These are phyloP conservation scores for Vararia minispora DNA, from an alignment of 768 basidiomycete species.

Conservation along the genomic window DNA sequence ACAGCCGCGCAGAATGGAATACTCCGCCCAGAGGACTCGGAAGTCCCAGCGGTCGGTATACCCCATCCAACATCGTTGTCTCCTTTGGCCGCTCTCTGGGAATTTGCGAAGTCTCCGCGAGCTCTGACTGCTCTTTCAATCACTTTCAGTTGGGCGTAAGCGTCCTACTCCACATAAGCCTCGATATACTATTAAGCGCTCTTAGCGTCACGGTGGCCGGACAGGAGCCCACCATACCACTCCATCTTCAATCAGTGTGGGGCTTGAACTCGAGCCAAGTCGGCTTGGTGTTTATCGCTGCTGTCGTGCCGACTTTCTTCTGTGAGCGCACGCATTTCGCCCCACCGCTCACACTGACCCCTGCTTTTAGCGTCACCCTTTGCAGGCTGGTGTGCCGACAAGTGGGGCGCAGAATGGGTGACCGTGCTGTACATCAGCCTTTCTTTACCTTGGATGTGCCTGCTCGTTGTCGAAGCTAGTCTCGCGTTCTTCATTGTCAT, in stretches of 20 bases:
- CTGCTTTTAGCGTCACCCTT: slow-evolving; percentile 38
- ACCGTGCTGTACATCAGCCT: slow-evolving; percentile 35
- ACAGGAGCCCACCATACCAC: slow-evolving; percentile 25
- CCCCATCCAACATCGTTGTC: slow-evolving; percentile 8
- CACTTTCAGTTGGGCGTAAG: slow-evolving; percentile 26
- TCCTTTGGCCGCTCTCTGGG: slow-evolving; percentile 15
- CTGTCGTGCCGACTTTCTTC: slow-evolving; percentile 50
- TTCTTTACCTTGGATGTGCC: slow-evolving; percentile 52
- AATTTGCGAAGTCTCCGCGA: slow-evolving; percentile 17
- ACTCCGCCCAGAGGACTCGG: too few relatives aligned
- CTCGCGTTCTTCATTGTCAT: slow-evolving; percentile 38
- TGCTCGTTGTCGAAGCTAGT: slow-evolving; percentile 35
- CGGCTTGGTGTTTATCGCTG: slow-evolving; percentile 58
- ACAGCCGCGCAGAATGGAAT: too few relatives aligned
- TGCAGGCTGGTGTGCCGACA: slow-evolving; percentile 49
- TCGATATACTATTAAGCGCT: too few relatives aligned
- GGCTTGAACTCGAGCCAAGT: slow-evolving; percentile 28
- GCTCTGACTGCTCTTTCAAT: slow-evolving; percentile 18
- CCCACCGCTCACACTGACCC: background rate
- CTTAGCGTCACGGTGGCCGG: slow-evolving; percentile 18
- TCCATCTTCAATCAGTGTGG: slow-evolving; percentile 24
- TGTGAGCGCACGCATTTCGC: slow-evolving; percentile 33
- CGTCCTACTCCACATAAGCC: too few relatives aligned
- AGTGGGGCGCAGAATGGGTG: slow-evolving; percentile 44
- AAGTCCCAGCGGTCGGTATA: too few relatives aligned